Base-by-base conservation (phyloP, 2,329 filamentous ascomycete genomes). In the Ceratocystis variospora region DNA sequence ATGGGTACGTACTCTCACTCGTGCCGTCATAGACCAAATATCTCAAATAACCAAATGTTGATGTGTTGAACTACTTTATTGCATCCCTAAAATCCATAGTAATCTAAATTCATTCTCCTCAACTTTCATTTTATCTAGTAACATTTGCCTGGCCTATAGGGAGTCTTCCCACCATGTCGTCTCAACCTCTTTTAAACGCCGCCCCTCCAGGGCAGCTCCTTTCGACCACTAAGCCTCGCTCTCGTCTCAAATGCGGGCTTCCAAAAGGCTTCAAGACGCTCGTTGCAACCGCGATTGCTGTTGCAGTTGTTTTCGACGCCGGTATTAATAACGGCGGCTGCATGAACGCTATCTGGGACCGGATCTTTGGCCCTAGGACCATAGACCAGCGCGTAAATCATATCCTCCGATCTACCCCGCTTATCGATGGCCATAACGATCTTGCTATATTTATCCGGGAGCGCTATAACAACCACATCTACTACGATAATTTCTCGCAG, bases 381-480 rank as follows among this genome's bases (percentile, higher is more conserved):
- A 65, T 44, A 17, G 41, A 44, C n/a, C 64, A 65, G 41, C 55
- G 64, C 28, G 67, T 61, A 12, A 62, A 55, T 28, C 41, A 55
- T 28, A 65, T 68, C 33, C 61, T 68, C 28, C 64, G 37, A 63
- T 46, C 64, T 1, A 66, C 67, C 1, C 64, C 67, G 37, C 71
- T 53, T 28, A 1, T 70, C 92, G 92, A 96, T 75, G 92, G 92
- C 0, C 92, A 96, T 73, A 88, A 96, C 76, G 93, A 97, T 73
- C 80, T 97, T 62, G 83, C 93, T 25, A 87, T 94, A 48, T 75
- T 87, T 33, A 79, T 96, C 64, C 84, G 90, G 46, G 76, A 71
- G 5, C 48, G 77, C 3, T 93, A 86, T 71, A 78, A 85, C 48
- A 96, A 96, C 73, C 85, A 88, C 69, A 91, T 97, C 71, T 87